phyloP scores from a whole-genome alignment of 495 filamentous ascomycete species.

The Hypoxylon cercidicola region DNA sequence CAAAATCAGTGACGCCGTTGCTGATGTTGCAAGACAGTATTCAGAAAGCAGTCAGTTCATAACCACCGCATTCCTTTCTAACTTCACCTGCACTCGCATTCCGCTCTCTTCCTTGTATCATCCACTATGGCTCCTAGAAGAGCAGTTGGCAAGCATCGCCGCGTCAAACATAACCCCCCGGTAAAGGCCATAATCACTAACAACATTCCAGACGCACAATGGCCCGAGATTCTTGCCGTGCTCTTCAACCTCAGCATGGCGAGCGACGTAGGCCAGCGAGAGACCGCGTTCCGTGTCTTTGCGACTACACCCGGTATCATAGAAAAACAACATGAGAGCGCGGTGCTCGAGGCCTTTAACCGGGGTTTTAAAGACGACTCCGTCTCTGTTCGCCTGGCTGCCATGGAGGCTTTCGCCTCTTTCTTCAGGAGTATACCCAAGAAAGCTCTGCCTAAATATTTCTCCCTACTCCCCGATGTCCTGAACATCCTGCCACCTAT shows the following conservation, averaged over 20 bases:
- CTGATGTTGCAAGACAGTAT: slow-evolving; percentile 94
- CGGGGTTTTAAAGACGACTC: slow-evolving; percentile 92
- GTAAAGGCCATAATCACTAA: slow-evolving; percentile 35
- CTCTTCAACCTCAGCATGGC: slow-evolving; percentile 91
- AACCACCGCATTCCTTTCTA: slow-evolving; percentile 6
- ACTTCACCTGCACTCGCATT: neutral
- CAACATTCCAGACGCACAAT: slow-evolving; percentile 72
- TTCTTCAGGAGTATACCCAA: slow-evolving; percentile 92
- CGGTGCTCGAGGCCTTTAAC: slow-evolving; percentile 83
- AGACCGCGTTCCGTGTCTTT: slow-evolving; percentile 93
- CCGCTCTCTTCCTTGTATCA: neutral
- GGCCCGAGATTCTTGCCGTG: slow-evolving; percentile 87
- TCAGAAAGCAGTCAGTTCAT: slow-evolving; percentile 80
- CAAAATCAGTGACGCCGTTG: slow-evolving; percentile 96
- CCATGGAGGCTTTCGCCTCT: slow-evolving; percentile 95
- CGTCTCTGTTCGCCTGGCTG: slow-evolving; percentile 83
- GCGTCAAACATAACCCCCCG: neutral
- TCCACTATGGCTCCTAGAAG: neutral
- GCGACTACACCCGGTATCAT: slow-evolving; percentile 95
- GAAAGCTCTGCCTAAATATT: slow-evolving; percentile 88
- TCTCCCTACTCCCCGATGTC: slow-evolving; percentile 82
- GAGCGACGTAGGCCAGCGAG: slow-evolving; percentile 79
- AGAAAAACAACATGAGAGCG: slow-evolving; percentile 91
- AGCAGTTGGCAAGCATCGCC: neutral
- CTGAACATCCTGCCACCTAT: slow-evolving; percentile 93